Evolutionary conservation across 306 rosid genomes (phyloP), one percentile per base, ranked within the genome.

Genomic region (Clitoria ternatea): DNA sequence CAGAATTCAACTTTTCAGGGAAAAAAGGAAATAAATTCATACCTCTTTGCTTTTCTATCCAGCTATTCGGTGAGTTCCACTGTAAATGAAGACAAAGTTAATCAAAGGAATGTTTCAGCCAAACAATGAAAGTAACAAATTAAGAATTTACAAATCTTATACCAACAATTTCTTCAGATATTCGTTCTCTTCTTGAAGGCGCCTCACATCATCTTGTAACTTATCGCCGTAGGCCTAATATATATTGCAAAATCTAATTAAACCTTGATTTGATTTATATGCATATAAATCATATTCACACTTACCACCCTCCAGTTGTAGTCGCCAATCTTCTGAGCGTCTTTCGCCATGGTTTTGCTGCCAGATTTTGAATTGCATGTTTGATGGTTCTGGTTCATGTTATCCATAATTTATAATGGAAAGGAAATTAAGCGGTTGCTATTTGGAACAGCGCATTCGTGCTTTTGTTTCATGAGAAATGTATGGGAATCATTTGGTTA

Each of bases 21-120:
- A 0, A 0, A 6, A 20, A 7, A 13, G 27, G 7, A 19, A 20
- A 20, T 1, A 3, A 7, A 50, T n/a, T n/a, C n/a, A 20, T 60
- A 9, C 66, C 66, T 33, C 66, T 32, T 4, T 33, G 66, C 66
- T 56, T 56, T 30, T 56, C 63, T 13, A 56, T 2, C 63, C 42
- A 56, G 15, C 42, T 56, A 56, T 56, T 56, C 30, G 23, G n/a
- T 30, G 63, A 56, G 30, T 56, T 56, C 63, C 63, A 56, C 63
- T 56, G 39, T 5, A 56, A 56, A 56, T 33, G 1, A 60, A 12
- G 7, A 60, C 4, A 36, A 35, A 13, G n/a, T n/a, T n/a, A n/a
- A n/a, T n/a, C n/a, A n/a, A 60, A 10, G 7, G 1, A 18, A 4
- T 6, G 10, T 60, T 30, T 40, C 43, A 37, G 14, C n/a, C n/a